Percentiles rank a stretch among this genome's conserved stretches.
Evolutionary conservation across 2,329 filamentous ascomycete species (phyloP).

Genomic region (Venturia nashicola): DNA sequence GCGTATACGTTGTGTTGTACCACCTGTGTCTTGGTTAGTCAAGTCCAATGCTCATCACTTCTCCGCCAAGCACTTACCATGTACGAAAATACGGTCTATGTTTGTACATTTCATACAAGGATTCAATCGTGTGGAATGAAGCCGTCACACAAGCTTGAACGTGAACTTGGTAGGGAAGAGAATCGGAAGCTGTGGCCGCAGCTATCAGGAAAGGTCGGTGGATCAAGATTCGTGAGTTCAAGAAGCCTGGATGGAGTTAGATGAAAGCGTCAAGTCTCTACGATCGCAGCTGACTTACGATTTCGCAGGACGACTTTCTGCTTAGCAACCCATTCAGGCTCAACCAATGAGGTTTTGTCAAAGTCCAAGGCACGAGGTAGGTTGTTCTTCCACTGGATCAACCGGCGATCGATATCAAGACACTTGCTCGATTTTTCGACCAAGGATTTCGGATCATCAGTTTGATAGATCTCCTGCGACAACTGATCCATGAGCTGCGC

Average conservation of each 20-base stretch:
- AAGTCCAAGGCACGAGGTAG: slow-evolving; percentile 11
- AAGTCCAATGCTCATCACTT: not conserved
- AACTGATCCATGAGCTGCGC: slow-evolving; percentile 7
- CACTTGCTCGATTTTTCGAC: slow-evolving; percentile 15
- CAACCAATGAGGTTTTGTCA: slow-evolving; percentile 11
- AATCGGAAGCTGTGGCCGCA: slow-evolving; percentile 10
- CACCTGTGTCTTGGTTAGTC: slow-evolving; percentile 11
- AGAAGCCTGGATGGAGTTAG: slow-evolving; percentile 13
- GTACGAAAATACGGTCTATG: slow-evolving; percentile 21
- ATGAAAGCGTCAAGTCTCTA: not conserved
- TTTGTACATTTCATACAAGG: slow-evolving; percentile 16
- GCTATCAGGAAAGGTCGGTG: slow-evolving; percentile 19
- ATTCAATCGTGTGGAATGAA: slow-evolving; percentile 14
- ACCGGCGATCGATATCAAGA: slow-evolving; percentile 10
- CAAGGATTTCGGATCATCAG: slow-evolving; percentile 18
- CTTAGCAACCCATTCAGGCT: slow-evolving; percentile 20
- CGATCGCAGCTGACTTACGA: slow-evolving; percentile 8
- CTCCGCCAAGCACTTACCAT: slow-evolving; percentile 11
- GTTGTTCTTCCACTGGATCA: slow-evolving; percentile 11
- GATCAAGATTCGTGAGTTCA: slow-evolving; percentile 20
- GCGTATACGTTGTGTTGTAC: slow-evolving; percentile 23
- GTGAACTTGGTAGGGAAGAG: slow-evolving; percentile 12
- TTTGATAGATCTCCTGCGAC: slow-evolving; percentile 14
- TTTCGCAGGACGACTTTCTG: slow-evolving; percentile 20
- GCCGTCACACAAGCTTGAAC: slow-evolving; percentile 18